phyloP scores from a whole-genome alignment of 371 early-diverging fungal genomes.

The Batkoa obscura region DNA sequence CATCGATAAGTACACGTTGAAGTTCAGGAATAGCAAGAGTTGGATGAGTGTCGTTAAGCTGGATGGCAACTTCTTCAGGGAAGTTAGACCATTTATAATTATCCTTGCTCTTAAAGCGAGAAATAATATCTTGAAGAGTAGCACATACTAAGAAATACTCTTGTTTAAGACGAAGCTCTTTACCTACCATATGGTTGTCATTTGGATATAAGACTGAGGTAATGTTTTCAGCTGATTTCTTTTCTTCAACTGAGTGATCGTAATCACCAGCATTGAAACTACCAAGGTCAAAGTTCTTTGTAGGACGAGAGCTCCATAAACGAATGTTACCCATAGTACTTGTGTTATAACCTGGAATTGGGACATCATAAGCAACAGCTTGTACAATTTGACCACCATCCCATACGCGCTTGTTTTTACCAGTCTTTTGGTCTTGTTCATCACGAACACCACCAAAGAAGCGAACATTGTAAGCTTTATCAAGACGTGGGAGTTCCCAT shows the following conservation, averaged over 20 bases:
- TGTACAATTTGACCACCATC: conserved; percentile 63
- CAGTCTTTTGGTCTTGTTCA: conserved; percentile 30
- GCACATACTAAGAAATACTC: conserved; percentile 86
- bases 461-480: conserved; percentile 60
- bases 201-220: conserved; percentile 86
- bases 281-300: conserved; percentile 50
- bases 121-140: conserved; percentile 65
- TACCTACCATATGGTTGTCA: conserved; percentile 82
- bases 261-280: conserved; percentile 85
- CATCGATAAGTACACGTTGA: conserved; percentile 69
- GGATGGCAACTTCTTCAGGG: conserved; percentile 75
- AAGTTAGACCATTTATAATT: conserved; percentile 62
- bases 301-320: conserved; percentile 75
- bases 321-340: conserved; percentile 80
- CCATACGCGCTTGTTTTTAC: conserved; percentile 44
- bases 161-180: conserved; percentile 82
- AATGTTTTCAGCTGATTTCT: conserved; percentile 71
- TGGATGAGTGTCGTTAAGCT: conserved; percentile 76
- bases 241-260: conserved; percentile 66
- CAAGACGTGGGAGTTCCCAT: conserved; percentile 82
- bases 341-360: conserved; percentile 73
- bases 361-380: conserved; percentile 83
- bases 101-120: conserved; percentile 65
- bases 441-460: conserved; percentile 68
- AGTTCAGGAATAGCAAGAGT: conserved; percentile 70